phyloP scores from a whole-genome alignment of 495 filamentous ascomycete species.

The Chaetomium tenue region DNA sequence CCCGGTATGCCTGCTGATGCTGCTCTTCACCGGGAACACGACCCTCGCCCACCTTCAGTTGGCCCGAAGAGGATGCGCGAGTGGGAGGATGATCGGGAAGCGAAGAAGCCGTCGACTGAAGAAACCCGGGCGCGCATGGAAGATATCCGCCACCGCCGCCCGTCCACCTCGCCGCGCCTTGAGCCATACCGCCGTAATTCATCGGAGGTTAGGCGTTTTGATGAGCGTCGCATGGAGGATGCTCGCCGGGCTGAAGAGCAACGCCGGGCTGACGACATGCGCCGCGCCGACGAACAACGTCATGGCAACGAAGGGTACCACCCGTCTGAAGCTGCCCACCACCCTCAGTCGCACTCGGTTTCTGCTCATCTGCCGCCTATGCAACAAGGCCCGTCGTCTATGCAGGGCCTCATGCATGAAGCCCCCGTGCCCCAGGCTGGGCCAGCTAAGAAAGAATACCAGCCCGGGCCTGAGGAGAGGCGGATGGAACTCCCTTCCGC shows the following conservation, averaged over 20 bases:
- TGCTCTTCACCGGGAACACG: constrained; percentile 64
- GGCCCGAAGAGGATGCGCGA: constrained; percentile 83
- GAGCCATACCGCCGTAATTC: constrained; percentile 72
- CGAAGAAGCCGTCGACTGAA: constrained; percentile 85
- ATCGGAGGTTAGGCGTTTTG: constrained; percentile 66
- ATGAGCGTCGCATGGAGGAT: constrained; percentile 49
- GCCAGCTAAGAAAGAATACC: constrained; percentile 56
- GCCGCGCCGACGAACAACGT: constrained; percentile 58
- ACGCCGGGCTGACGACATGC: constrained; percentile 50
- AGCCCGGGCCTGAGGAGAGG: constrained; percentile 48
- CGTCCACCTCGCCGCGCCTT: constrained; percentile 63
- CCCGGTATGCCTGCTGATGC: constrained; percentile 72
- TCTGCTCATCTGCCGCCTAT: constrained; percentile 67
- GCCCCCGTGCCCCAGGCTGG: constrained; percentile 48
- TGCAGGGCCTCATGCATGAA: constrained; percentile 57
- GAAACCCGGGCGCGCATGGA: constrained; percentile 84
- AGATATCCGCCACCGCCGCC: constrained; percentile 74
- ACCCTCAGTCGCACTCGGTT: constrained; percentile 65
- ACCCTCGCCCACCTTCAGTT: constrained; percentile 68
- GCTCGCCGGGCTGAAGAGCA: constrained; percentile 49
- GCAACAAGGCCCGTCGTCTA: constrained; percentile 60
- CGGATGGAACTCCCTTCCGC: constrained; percentile 51
- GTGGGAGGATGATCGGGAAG: constrained; percentile 78
- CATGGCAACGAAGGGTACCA: constrained; percentile 75
- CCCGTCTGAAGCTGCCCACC: constrained; percentile 87